Evolutionary conservation across 2,329 filamentous ascomycete genomes (phyloP), one percentile per base, ranked within the genome.

Genomic region (Microdochium trichocladiopsis): DNA sequence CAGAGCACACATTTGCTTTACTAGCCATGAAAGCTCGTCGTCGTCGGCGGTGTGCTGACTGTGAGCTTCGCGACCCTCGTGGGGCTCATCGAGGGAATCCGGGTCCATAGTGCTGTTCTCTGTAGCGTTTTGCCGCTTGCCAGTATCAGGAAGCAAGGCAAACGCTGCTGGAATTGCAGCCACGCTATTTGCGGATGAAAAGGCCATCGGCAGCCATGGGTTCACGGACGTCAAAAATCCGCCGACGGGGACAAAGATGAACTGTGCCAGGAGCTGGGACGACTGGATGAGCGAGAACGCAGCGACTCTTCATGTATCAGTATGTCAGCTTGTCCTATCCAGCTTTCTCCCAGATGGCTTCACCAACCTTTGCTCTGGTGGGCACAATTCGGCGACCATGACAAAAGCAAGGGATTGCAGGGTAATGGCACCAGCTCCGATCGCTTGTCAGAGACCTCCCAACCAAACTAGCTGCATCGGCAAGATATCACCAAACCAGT

Each of bases 391-490:
- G 10, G 56, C 57, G 3, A 60, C 52, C 22, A 57, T 23, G 1
- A 53, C 56, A 45, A 51, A 52, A 10, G 25, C 23, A 2, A 60
- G 47, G 14, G 55, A 54, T 1, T 51, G 49, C 2, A 55, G 25
- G 11, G 55, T 58, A 12, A 49, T 49, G 3, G 51, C 45, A 1
- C 57, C 56, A 3, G 50, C 52, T 2, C 56, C 57, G n/a, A 60
- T 53, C 9, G 47, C 24, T 48, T 58, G 56, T 48, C 51, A 58
- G 14, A 57, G 25, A 1, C 57, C 57, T 5, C 50, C 47, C 10
- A 60, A 28, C 57, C 57, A 60, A 3, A 60, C 51, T 3, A 51
- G 43, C 2, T 53, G 49, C 11, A 56, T 10, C 4, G 55, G 56
- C 18, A 60, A 57, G 16, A 51, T 31, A n/a, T 50, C 25, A 4